phyloP scores from a whole-genome alignment of 2,329 filamentous ascomycete genomes.

The Camillea tinctor region DNA sequence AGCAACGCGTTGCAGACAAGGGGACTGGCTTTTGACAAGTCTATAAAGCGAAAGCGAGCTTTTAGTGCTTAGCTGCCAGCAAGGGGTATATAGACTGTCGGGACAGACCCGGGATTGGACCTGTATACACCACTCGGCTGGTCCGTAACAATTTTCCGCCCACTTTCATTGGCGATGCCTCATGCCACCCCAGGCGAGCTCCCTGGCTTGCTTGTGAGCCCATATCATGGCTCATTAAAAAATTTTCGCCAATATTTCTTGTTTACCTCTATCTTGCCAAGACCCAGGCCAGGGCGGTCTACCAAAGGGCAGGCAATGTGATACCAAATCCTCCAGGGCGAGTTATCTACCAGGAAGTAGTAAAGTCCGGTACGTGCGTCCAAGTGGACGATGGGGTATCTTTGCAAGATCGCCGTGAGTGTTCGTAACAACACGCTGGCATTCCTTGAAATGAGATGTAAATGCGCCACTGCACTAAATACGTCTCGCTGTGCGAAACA shows the following conservation, averaged over 20 bases:
- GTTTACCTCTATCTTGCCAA: not conserved
- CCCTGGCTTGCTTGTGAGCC: not conserved
- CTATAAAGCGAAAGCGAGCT: not conserved
- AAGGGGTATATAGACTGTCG: not conserved
- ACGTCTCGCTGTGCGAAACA: not conserved
- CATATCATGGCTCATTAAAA: not conserved
- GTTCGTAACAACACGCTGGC: too few species aligned
- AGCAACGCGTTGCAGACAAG: not conserved
- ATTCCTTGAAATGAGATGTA: not conserved
- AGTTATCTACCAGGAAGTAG: not conserved
- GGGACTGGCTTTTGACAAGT: not conserved
- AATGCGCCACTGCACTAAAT: not conserved
- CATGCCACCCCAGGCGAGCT: not conserved
- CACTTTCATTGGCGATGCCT: not conserved
- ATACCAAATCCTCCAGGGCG: not conserved
- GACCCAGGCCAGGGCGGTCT: not conserved
- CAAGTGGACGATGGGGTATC: too few species aligned
- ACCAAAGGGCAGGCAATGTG: not conserved
- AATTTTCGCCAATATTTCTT: not conserved
- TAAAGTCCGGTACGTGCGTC: not conserved
- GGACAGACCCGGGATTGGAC: not conserved
- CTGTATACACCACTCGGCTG: not conserved
- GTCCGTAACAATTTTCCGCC: not conserved
- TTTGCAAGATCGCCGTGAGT: too few species aligned
- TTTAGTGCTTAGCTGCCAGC: not conserved